phyloP scores from a whole-genome alignment of 2,329 filamentous ascomycete genomes.

The Purpureocillium lavendulum region DNA sequence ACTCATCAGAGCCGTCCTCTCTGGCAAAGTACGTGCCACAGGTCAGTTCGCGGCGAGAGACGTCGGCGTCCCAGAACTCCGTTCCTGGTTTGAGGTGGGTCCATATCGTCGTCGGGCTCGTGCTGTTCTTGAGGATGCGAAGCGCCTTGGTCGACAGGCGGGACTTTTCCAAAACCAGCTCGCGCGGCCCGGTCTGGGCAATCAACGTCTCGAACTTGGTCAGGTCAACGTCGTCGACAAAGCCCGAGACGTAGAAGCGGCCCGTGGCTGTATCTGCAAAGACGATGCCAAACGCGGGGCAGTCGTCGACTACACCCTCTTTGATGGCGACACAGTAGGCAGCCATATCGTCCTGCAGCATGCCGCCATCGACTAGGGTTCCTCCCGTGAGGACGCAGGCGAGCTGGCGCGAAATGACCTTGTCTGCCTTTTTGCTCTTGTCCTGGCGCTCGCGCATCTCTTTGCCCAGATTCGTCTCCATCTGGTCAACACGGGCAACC shows the following conservation, averaged over 20 bases:
- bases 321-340: constrained; percentile 96
- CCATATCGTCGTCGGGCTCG: constrained; percentile 86
- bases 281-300: constrained; percentile 80
- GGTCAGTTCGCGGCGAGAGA: constrained; percentile 72
- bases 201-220: constrained; percentile 97
- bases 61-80: constrained; percentile 87
- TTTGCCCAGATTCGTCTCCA: constrained; percentile 90
- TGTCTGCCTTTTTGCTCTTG: constrained; percentile 68
- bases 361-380: constrained; percentile 88
- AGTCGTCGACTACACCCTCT: constrained; percentile 61
- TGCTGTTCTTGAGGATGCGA: constrained; percentile 94
- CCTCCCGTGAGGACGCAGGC: constrained; percentile 86
- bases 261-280: constrained; percentile 96
- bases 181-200: constrained; percentile 81
- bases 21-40: constrained; percentile 70
- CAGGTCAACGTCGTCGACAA: constrained; percentile 83
- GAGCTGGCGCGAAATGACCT: constrained; percentile 86
- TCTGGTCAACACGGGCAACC: constrained; percentile 92
- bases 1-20: constrained; percentile 51
- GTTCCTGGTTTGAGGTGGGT: constrained; percentile 79
- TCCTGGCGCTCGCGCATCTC: constrained; percentile 94
- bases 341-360: constrained; percentile 97
- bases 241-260: constrained; percentile 88
- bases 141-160: constrained; percentile 79
- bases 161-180: constrained; percentile 83